Conservation (phyloP, 208 protist species). For the Trypanosoma boissoni region DNA sequence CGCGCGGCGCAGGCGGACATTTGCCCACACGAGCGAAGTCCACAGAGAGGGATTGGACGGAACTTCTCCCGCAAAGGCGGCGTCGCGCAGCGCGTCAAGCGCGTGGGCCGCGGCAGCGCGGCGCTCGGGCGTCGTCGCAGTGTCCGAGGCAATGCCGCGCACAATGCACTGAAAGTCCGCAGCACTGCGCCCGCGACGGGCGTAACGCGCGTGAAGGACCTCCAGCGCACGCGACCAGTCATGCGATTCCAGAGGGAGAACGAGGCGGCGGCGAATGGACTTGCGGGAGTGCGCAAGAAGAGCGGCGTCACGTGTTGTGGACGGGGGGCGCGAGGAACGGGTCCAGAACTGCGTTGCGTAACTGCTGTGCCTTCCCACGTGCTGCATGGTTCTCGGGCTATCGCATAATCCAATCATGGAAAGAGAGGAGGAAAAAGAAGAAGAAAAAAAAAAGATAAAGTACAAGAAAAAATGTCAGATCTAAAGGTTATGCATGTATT, state of each 20-base stretch:
- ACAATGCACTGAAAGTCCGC: conserved; percentile 76
- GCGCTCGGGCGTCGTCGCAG: conserved; percentile 15
- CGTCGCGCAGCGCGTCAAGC: conserved; percentile 58
- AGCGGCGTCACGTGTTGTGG: conserved; percentile 39
- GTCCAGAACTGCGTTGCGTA: conserved; percentile 82
- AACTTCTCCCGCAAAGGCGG: conserved; percentile 67
- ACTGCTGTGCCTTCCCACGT: conserved; percentile 70
- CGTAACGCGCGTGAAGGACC: conserved; percentile 71
- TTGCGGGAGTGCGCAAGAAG: conserved; percentile 54
- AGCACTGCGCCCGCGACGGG: conserved; percentile 50
- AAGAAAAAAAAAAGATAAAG: too few species aligned
- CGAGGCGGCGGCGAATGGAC: conserved; percentile 70
- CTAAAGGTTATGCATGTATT: too few species aligned
- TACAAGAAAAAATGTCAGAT: too few species aligned
- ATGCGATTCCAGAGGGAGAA: conserved; percentile 74
- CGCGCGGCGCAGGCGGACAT: conserved; percentile 42
- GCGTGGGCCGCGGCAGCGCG: conserved; percentile 9
- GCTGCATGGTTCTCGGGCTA: conserved; percentile 5
- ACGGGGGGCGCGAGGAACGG: conserved; percentile 19
- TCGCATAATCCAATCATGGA: too few species aligned
- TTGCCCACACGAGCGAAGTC: conserved; percentile 76
- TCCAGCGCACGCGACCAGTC: conserved; percentile 82
- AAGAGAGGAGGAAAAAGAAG: too few species aligned
- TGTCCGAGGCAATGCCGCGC: conserved; percentile 53
- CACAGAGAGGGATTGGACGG: conserved; percentile 54